Evolutionary conservation across 257 asterid genomes (phyloP), one percentile per base, ranked within the genome.

Genomic region (Verbena officinalis): DNA sequence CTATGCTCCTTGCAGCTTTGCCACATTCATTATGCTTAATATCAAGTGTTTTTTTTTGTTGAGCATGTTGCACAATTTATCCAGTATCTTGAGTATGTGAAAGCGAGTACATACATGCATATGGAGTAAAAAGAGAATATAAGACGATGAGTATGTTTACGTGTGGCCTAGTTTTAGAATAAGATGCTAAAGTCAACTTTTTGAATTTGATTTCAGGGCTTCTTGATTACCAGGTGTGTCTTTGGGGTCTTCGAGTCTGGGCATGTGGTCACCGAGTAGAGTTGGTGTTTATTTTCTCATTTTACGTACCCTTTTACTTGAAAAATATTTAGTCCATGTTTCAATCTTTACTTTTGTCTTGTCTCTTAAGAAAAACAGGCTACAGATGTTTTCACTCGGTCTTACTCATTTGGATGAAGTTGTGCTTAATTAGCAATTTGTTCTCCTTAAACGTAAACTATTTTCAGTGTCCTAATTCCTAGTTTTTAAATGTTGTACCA

Each of bases 141-240:
- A 4, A 27, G 38, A 19, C 0, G 8, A 42, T 10, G 22, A 12
- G 19, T 16, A 2, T 43, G 58, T 16, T 54, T 13, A 6, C 6
- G 7, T 56, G 27, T 56, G 50, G 31, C 40, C 14, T 16, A n/a
- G 21, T 54, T 62, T 27, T 65, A 38, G 57, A 50, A 46, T 55
- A 46, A 65, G 59, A 20, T 46, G 43, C 44, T 73, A 71, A 73
- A 45, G 19, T 67, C 48, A 52, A 60, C 9, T 27, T 67, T 12
- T 23, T 15, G 15, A 27, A 70, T 55, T 70, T 39, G 12, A 24
- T 49, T 66, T 16, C 80, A 70, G 80, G 77, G 70, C 23, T 14
- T 60, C 53, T 34, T 44, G 55, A 31, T 55, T 66, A 15, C 33
- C 38, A 44, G 5, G 62, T 61, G 66, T 68, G 51, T 64, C 64